A percentile compares a stretch with the other conserved stretches of the same genome.
phyloP scores from a whole-genome alignment of 257 asterid species.

The Leonotis leonurus region DNA sequence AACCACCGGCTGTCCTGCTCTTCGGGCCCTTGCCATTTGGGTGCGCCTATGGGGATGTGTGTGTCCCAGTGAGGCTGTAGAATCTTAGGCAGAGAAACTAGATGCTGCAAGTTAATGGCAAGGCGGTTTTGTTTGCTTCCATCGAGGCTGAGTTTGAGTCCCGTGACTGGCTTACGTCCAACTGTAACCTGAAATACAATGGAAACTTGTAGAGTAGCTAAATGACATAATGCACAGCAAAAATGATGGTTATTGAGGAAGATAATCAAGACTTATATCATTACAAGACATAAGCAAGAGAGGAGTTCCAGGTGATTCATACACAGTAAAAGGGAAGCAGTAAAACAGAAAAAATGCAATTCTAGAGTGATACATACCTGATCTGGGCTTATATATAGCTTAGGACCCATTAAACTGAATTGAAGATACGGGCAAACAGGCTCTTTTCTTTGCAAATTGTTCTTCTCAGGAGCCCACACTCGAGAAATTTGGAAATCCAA shows the following conservation, averaged over 20 bases:
- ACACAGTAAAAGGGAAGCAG: too few species aligned
- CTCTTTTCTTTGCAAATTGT: slow-evolving; percentile 77
- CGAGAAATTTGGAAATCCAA: slow-evolving; percentile 90
- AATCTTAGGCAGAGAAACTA: slow-evolving; percentile 89
- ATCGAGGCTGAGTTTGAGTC: slow-evolving; percentile 88
- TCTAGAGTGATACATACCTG: too few species aligned
- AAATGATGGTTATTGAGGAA: too few species aligned
- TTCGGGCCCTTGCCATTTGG: slow-evolving; percentile 97
- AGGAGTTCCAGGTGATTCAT: not conserved
- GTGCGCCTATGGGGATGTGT: slow-evolving; percentile 95
- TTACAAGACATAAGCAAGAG: not conserved
- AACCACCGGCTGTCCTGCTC: slow-evolving; percentile 99
- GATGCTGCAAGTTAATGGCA: slow-evolving; percentile 77
- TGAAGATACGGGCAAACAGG: slow-evolving; percentile 89
- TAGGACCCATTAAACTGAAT: slow-evolving; percentile 98
- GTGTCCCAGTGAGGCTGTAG: slow-evolving; percentile 98
- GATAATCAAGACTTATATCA: too few species aligned
- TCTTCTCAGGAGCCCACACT: slow-evolving; percentile 98
- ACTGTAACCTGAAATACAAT: slow-evolving; percentile 66
- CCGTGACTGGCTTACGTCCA: slow-evolving; percentile 95
- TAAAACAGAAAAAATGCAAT: too few species aligned
- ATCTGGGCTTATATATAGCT: slow-evolving; percentile 89
- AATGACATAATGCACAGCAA: too few species aligned
- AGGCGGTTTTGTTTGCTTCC: slow-evolving; percentile 91
- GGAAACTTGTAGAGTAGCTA: too few species aligned